These are phyloP conservation scores for Amanita jacksonii DNA, from an alignment of 768 basidiomycete genomes.

Conservation along the genomic window DNA sequence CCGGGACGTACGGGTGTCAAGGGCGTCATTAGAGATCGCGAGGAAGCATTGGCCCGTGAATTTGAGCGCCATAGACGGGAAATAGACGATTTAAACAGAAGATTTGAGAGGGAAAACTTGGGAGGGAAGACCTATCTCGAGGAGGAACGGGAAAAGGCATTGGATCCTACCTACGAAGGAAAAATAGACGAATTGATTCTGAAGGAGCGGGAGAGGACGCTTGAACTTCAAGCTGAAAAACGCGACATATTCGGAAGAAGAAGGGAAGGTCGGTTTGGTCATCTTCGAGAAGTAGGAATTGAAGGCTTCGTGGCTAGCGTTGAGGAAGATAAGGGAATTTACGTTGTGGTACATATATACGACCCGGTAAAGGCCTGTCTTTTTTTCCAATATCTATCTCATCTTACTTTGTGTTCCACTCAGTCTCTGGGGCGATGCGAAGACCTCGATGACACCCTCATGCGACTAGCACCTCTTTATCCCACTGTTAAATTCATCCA, in stretches of 20 bases:
- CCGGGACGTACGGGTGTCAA: conserved; percentile 84
- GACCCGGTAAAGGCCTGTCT: conserved; percentile 52
- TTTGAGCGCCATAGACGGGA: conserved; percentile 45
- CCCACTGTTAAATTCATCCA: conserved; percentile 76
- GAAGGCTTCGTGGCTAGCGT: conserved; percentile 67
- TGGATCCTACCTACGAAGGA: conserved; percentile 25
- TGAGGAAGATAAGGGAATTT: conserved; percentile 61
- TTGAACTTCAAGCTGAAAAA: conserved; percentile 15
- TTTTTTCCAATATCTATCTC: neutral
- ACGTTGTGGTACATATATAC: conserved; percentile 84
- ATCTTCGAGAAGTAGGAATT: conserved; percentile 71
- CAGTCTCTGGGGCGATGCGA: conserved; percentile 75
- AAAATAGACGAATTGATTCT: conserved; percentile 35
- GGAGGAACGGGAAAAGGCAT: conserved; percentile 53
- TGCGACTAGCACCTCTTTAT: conserved; percentile 58
- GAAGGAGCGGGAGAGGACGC: conserved; percentile 30
- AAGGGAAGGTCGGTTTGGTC: conserved; percentile 57
- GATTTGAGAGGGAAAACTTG: conserved; percentile 57
- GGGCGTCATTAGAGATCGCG: conserved; percentile 75
- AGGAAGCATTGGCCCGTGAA: conserved; percentile 52
- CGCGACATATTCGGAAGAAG: conserved; percentile 38
- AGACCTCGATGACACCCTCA: conserved; percentile 54
- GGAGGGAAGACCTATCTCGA: conserved; percentile 70
- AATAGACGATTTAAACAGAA: conserved; percentile 38
- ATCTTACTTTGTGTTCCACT: conserved; percentile 3